A percentile compares a stretch with the other conserved stretches of the same genome.
phyloP scores from a whole-genome alignment of 2,329 filamentous ascomycete genomes.

The Aureobasidium subglaciale region DNA sequence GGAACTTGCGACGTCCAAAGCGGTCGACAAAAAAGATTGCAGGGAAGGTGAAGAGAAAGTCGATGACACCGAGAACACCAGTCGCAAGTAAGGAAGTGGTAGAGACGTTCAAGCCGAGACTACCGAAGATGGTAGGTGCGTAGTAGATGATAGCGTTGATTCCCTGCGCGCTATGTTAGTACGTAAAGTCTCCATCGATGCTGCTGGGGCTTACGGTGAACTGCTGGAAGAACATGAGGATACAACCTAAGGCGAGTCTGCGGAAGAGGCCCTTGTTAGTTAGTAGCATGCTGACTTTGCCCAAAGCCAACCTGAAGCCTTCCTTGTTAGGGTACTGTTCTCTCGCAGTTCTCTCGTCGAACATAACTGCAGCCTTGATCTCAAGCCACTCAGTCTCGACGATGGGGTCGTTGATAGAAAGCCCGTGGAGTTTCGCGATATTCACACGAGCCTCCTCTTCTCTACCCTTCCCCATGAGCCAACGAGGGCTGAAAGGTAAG shows the following conservation, averaged over 20 bases:
- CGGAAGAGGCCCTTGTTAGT: slow-evolving; percentile 53
- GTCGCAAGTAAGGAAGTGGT: slow-evolving; percentile 57
- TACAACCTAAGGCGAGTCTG: slow-evolving; percentile 53
- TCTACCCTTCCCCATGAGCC: neutral
- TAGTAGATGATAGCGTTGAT: slow-evolving; percentile 32
- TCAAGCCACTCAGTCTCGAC: slow-evolving; percentile 24
- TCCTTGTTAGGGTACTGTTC: neutral
- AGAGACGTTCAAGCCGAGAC: slow-evolving; percentile 39
- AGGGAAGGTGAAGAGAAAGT: slow-evolving; percentile 61
- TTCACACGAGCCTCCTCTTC: neutral
- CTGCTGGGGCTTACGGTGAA: slow-evolving; percentile 45
- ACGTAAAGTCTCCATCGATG: neutral
- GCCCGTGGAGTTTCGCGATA: neutral
- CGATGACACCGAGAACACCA: slow-evolving; percentile 63
- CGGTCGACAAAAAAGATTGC: slow-evolving; percentile 56
- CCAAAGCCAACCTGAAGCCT: slow-evolving; percentile 17
- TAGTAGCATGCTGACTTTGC: slow-evolving; percentile 58
- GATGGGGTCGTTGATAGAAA: slow-evolving; percentile 18
- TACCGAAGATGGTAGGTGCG: slow-evolving; percentile 44
- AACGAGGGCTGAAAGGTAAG: neutral
- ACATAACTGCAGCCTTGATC: slow-evolving; percentile 23
- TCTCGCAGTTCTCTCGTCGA: slow-evolving; percentile 15
- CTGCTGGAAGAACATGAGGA: slow-evolving; percentile 44
- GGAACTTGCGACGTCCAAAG: slow-evolving; percentile 59
- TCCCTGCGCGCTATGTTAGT: neutral